These are phyloP conservation scores for Erysiphe neolycopersici DNA, from an alignment of 2,329 filamentous ascomycete species.

Conservation along the genomic window DNA sequence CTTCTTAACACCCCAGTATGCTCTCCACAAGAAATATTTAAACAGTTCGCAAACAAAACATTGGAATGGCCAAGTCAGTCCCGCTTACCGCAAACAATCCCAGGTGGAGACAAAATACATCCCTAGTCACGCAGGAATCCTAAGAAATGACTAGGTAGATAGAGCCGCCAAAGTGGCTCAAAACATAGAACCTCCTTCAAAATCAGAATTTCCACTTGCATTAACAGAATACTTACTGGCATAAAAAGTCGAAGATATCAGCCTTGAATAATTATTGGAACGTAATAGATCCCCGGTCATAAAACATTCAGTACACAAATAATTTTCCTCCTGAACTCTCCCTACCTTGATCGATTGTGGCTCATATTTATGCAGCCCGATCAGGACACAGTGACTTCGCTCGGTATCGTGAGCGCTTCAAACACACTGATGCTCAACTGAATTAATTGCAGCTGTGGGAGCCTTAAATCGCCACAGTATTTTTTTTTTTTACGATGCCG, in stretches of 20 bases:
- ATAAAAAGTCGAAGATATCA: neutral
- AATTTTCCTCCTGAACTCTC: too few species aligned
- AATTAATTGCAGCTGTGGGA: neutral
- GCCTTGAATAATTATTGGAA: neutral
- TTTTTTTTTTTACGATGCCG: neutral
- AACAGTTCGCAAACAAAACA: neutral
- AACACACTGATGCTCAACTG: neutral
- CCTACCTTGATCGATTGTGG: too few species aligned
- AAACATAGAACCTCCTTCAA: neutral
- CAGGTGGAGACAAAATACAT: neutral
- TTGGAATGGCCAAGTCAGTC: neutral
- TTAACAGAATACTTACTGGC: neutral
- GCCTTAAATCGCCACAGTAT: neutral
- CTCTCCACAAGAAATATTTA: neutral
- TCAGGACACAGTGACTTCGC: too few species aligned
- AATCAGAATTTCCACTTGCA: neutral
- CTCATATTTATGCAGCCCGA: too few species aligned
- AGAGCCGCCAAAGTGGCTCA: neutral
- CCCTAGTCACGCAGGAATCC: neutral
- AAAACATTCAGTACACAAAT: too few species aligned
- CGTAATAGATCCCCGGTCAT: too few species aligned
- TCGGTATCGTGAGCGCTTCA: too few species aligned
- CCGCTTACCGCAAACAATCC: neutral
- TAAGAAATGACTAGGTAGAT: neutral
- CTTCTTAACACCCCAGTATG: neutral